Conservation (phyloP, 1,139 yeast species). For the Saccharomyces hybrid region DNA sequence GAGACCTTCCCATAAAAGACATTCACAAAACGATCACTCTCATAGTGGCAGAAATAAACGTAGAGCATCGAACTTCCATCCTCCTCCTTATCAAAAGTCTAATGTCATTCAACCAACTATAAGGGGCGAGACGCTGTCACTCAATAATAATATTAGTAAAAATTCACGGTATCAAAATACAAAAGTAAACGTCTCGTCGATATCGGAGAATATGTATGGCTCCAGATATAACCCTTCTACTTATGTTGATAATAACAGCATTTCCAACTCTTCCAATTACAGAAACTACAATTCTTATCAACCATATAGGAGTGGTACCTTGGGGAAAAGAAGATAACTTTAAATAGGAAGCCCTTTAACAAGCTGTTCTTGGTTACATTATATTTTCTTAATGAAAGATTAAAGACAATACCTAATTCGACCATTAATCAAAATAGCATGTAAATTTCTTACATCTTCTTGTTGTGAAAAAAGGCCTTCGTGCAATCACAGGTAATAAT, state of each 20-base stretch:
- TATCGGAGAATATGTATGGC: background rate
- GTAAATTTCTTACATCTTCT: background rate
- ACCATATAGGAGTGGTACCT: conserved; percentile 1
- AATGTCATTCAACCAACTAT: conserved; percentile 2
- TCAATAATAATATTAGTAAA: background rate
- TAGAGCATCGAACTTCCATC: conserved; percentile 1
- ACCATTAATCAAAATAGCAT: background rate
- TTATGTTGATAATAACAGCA: background rate
- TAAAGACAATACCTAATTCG: background rate
- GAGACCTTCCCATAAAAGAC: background rate
- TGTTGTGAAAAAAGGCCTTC: background rate
- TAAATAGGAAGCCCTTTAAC: background rate
- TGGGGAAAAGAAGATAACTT: background rate
- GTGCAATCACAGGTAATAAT: background rate
- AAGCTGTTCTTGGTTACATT: background rate
- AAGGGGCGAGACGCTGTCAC: background rate
- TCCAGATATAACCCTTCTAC: background rate
- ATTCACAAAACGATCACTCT: background rate
- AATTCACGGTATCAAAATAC: background rate
- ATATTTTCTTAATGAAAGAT: background rate
- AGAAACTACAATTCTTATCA: background rate
- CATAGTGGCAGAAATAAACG: conserved; percentile 1
- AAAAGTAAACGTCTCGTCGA: background rate
- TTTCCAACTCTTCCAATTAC: background rate
- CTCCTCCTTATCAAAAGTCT: background rate